Base-by-base conservation (phyloP, 2,329 filamentous ascomycete species). In the Aurifilum marmelostoma region DNA sequence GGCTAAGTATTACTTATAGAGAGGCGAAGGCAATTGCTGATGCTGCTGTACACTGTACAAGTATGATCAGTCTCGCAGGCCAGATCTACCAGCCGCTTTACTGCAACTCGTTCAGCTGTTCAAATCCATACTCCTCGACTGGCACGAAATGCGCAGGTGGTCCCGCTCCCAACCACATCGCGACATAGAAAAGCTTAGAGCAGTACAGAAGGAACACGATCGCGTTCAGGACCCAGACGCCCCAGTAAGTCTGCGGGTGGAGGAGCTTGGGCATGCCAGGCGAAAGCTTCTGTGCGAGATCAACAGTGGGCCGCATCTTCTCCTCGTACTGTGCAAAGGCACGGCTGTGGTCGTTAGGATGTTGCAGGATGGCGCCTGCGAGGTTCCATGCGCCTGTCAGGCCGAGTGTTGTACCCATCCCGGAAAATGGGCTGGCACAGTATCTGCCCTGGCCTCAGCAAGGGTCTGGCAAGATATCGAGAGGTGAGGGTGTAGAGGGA, bases 321-420 rank as follows among this genome's bases (percentile, higher is more conserved):
- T 73, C 54, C 68, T 85, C 81, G 58, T 86, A 86, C 4, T 72
- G 72, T 4, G 74, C 71, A 7, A 82, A 74, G 1, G 76, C 82
- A 7, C 74, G 73, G 1, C 70, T 29, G 14, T 79, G 66, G 54
- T 76, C 73, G 14, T 70, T 39, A 0, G 72, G 71, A 29, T 75
- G 70, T 14, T 70, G 71, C 16, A 70, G 67, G n/a, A 85, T 75
- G 61, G 83, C 82, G 2, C 84, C 83, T 0, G 85, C 85, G 1
- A 88, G 79, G 0, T 84, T 77, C 71, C 87, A 86, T 1, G 83
- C 85, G 1, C 81, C 81, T 1, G 81, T 73, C 29, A 87, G 70
- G 2, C 82, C 82, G 3, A 80, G 71, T 2, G 79, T 81, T 1
- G 83, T 85, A 18, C 84, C 84, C 77, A 84, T 81, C 0, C 85